Evolutionary conservation across 2,329 filamentous ascomycete species (phyloP), one percentile per base, ranked within the genome.

Genomic region (Tolypocladium ophioglossoides): DNA sequence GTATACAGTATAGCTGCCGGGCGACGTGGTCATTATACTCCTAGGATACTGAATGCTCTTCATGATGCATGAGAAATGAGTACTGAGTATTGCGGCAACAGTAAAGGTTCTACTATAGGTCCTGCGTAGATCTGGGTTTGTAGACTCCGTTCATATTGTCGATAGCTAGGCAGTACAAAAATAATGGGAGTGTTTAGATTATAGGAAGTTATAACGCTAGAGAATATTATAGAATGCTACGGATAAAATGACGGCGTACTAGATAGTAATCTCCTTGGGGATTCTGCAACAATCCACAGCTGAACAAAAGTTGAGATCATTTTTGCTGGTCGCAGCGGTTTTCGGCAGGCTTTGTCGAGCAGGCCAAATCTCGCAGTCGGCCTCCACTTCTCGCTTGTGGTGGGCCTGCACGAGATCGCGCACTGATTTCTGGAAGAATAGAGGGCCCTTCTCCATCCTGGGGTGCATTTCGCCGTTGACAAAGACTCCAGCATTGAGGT

Each of bases 391-490:
- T 27, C 68, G 67, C 56, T 73, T 67, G 57, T 72, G 67, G 58
- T 82, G 78, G 39, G 71, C 70, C 34, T 69, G 70, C 37, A 82
- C 66, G 18, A 71, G 63, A 41, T 79, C 73, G 3, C 79, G 75
- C 37, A 77, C 72, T 3, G 67, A 65, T 47, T 72, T 72, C 69
- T 82, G 79, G 72, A 82, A 81, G 66, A 75, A 80, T 0, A 83
- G 67, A 0, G 79, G 78, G 0, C 79, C 78, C 64, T 82, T 78
- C 65, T 86, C 83, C 66, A 78, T 75, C 51, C 72, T 70, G 0
- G 82, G 82, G 63, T 86, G 82, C 66, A 85, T 70, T 63, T 84
- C 77, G 52, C 83, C 83, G 61, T 80, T 84, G 63, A 82, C 69
- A 56, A 84, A 85, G 52, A 84, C 74, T 9, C 81, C 80, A 0